A percentile compares a stretch with the other conserved stretches of the same genome.
Evolutionary conservation across 2,329 filamentous ascomycete species (phyloP).

Genomic region (Botrytis porri): DNA sequence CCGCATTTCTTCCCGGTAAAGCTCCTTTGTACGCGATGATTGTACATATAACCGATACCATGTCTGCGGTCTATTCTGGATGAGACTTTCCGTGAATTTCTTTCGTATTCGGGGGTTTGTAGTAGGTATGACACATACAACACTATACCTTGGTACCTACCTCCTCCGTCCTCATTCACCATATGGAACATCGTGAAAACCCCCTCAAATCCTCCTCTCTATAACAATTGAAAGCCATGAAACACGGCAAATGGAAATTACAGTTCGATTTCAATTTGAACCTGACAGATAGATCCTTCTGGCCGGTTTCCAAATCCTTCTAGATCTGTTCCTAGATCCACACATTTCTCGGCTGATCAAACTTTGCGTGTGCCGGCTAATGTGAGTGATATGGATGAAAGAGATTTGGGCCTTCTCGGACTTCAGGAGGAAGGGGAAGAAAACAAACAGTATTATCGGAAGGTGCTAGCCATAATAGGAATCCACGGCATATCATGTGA

Average conservation of each 20-base stretch:
- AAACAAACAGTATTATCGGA: not conserved
- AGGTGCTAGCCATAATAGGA: not conserved
- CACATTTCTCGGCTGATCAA: conserved; percentile 5
- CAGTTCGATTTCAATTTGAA: not conserved
- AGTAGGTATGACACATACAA: not conserved
- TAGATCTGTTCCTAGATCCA: conserved; percentile 12
- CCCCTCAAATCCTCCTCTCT: not conserved
- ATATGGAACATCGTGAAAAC: not conserved
- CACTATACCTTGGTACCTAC: not conserved
- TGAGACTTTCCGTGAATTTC: not conserved
- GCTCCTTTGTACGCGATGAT: not conserved
- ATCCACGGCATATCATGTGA: not conserved
- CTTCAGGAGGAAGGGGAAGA: not conserved
- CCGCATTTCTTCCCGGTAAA: not conserved
- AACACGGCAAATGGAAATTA: not conserved
- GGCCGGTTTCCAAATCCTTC: conserved; percentile 11
- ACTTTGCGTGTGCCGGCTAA: conserved; percentile 1
- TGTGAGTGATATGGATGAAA: not conserved
- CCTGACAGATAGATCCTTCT: conserved; percentile 2
- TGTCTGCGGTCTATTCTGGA: not conserved
- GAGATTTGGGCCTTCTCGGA: not conserved
- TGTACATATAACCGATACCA: not conserved
- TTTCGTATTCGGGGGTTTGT: not conserved
- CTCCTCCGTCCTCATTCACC: not conserved
- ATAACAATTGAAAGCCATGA: not conserved